Base-by-base conservation (phyloP, 495 filamentous ascomycete genomes). In the Chaetomium fimeti region DNA sequence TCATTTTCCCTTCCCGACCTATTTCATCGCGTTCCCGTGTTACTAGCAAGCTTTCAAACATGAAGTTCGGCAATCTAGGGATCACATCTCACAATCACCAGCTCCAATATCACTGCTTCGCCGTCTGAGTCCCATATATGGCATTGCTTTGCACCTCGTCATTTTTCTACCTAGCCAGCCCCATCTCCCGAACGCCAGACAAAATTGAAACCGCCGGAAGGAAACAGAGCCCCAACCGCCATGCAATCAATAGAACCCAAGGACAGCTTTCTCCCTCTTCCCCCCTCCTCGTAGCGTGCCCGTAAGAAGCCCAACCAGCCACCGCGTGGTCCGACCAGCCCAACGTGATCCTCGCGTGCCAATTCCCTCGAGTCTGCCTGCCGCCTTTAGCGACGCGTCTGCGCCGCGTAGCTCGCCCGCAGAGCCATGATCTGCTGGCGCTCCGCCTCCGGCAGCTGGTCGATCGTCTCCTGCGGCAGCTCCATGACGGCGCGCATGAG, bases 371-470 rank as follows among this genome's bases (percentile, higher is more conserved):
- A n/a, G n/a, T n/a, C n/a, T n/a, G n/a, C n/a, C n/a, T n/a, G n/a
- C n/a, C n/a, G n/a, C n/a, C n/a, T 16, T 28, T 54, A 47, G 70
- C 61, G 64, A 27, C 63, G 60, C 22, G 45, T 38, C 42, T 62
- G 65, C 61, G 43, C 43, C 12, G 51, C 68, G 45, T 71, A 71
- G 51, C 60, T 66, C 36, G 75, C 72, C 22, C 79, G 71, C 18
- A 96, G 74, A 32, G 85, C 78, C 80, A 96, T 82, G 55, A 96
- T 87, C 74, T 97, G 92, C 47, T 81, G 83, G 42, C 90, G 81
- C 65, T 92, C 87, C 29, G 81, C 81, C 22, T 90, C 88, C 7
- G 89, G 87, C 20, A 97, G 76, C 49, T 84, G 82, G 73, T 93
- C 88, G 68, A 97, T 90, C 59, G 86, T 82, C 60, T 88, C 83